These are phyloP conservation scores for Ceriops tagal DNA, from an alignment of 345 rosid genomes.

Conservation along the genomic window DNA sequence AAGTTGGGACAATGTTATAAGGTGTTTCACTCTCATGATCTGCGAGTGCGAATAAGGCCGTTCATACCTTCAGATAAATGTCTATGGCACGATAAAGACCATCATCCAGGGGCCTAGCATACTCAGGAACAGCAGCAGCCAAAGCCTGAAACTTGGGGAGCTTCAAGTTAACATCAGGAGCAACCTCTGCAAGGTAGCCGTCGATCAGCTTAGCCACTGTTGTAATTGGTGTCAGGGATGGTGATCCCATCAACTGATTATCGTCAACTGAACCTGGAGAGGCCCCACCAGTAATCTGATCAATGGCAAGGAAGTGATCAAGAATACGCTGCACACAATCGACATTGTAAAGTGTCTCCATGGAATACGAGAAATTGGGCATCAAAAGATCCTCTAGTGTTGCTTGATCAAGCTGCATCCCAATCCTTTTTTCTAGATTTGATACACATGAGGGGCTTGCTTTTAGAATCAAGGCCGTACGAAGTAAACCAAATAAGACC, in stretches of 20 bases:
- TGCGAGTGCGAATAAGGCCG: background rate
- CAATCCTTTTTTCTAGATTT: slow-evolving; percentile 75
- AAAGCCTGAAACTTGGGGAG: slow-evolving; percentile 90
- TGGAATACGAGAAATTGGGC: slow-evolving; percentile 83
- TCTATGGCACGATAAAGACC: slow-evolving; percentile 96
- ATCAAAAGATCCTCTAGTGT: slow-evolving; percentile 87
- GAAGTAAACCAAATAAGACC: slow-evolving; percentile 78
- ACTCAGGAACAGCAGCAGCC: slow-evolving; percentile 86
- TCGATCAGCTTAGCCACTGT: slow-evolving; percentile 91
- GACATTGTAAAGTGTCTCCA: slow-evolving; percentile 88
- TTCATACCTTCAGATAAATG: slow-evolving; percentile 82
- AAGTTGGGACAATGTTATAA: slow-evolving; percentile 7
- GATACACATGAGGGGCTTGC: slow-evolving; percentile 61
- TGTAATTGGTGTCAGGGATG: slow-evolving; percentile 74
- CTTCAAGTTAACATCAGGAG: slow-evolving; percentile 89
- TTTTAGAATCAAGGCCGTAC: slow-evolving; percentile 72
- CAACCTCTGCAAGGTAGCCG: slow-evolving; percentile 97
- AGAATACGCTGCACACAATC: slow-evolving; percentile 85
- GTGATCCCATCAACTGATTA: slow-evolving; percentile 76
- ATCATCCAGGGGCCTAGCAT: slow-evolving; percentile 85
- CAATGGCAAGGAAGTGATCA: slow-evolving; percentile 78
- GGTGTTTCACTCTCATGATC: slow-evolving; percentile 6
- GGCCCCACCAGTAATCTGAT: slow-evolving; percentile 72
- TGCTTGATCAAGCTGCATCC: slow-evolving; percentile 97
- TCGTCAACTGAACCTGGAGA: slow-evolving; percentile 84